Conservation (phyloP, 2,329 filamentous ascomycete species). For the Exophiala sideris region DNA sequence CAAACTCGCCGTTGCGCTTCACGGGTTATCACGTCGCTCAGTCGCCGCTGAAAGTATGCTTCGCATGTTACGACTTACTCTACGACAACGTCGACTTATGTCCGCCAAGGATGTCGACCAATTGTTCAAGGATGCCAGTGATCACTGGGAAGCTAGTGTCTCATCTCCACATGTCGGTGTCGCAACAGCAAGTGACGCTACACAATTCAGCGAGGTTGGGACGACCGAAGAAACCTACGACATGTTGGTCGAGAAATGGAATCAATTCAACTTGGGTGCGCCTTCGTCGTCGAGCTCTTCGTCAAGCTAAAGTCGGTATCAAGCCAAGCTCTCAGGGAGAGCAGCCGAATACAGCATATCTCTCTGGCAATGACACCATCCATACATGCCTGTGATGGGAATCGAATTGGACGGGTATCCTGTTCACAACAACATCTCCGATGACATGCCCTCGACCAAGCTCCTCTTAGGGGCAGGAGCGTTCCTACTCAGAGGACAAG, state of each 20-base stretch:
- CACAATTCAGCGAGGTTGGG: background rate
- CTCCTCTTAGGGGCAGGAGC: no score
- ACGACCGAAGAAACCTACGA: background rate
- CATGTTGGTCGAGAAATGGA: conserved; percentile 4
- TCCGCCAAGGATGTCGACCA: background rate
- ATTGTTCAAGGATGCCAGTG: conserved; percentile 3
- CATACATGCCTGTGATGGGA: no score
- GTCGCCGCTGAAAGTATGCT: conserved; percentile 7
- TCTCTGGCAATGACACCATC: no score
- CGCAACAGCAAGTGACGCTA: background rate
- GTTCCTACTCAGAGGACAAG: no score
- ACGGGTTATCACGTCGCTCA: conserved; percentile 2
- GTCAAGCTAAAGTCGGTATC: background rate
- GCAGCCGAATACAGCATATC: no score
- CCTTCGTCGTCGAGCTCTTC: conserved; percentile 1
- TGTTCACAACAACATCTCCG: no score
- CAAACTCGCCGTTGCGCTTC: conserved; percentile 3
- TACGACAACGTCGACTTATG: conserved; percentile 6
- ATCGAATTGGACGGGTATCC: no score
- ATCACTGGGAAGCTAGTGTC: conserved; percentile 1
- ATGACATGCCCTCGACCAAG: no score
- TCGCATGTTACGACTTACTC: conserved; percentile 1
- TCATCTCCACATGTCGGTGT: background rate
- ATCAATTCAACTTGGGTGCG: conserved; percentile 3
- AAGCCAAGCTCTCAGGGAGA: no score